A percentile compares a stretch with the other conserved stretches of the same genome.
These are phyloP conservation scores for Talaromyces sp. DNA, from an alignment of 2,329 filamentous ascomycete species.

Conservation along the genomic window DNA sequence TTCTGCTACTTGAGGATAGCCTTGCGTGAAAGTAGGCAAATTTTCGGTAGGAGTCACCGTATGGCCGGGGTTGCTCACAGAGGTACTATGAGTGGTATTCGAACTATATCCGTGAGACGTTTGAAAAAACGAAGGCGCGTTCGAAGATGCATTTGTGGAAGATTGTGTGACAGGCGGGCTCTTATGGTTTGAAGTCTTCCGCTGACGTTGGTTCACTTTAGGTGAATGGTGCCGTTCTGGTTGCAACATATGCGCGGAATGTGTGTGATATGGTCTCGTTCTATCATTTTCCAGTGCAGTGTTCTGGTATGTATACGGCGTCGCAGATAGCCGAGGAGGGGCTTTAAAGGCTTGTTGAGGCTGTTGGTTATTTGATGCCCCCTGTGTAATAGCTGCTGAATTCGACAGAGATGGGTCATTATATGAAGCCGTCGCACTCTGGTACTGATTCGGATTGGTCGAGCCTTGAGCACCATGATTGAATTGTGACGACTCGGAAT, in stretches of 20 bases:
- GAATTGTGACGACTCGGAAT: neutral
- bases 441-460: constrained; percentile 1
- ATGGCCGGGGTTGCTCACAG: neutral
- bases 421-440: neutral
- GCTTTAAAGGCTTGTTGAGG: neutral
- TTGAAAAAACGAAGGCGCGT: constrained; percentile 1
- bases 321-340: neutral
- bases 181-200: neutral
- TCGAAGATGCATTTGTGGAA: neutral
- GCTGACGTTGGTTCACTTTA: constrained; percentile 6
- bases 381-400: neutral
- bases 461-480: constrained; percentile 2
- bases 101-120: constrained; percentile 2
- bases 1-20: constrained; percentile 1
- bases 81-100: neutral
- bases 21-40: neutral
- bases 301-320: constrained; percentile 7
- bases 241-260: constrained; percentile 1
- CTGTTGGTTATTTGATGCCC: neutral
- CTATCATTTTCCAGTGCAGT: neutral
- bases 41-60: neutral
- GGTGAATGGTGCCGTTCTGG: constrained; percentile 5
- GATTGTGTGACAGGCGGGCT: neutral
- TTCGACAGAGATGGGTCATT: constrained; percentile 1
- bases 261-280: neutral